These are phyloP conservation scores for Penicillium macrosclerotiorum DNA, from an alignment of 495 filamentous ascomycete species.

Conservation along the genomic window DNA sequence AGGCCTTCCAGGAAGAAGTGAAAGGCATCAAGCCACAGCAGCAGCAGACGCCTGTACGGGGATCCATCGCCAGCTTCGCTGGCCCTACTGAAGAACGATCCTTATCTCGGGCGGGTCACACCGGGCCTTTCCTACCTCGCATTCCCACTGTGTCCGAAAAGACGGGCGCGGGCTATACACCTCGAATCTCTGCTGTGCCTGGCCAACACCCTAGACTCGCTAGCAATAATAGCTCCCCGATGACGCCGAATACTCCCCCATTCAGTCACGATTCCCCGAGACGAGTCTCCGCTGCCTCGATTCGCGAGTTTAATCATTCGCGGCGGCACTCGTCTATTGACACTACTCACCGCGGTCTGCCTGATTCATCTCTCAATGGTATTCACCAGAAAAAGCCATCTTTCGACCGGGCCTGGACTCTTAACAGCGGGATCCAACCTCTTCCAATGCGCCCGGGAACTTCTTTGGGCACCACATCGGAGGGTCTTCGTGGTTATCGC, in stretches of 20 bases:
- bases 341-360: slow-evolving; percentile 39
- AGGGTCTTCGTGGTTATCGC: too few relatives aligned
- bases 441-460: slow-evolving; percentile 36
- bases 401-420: slow-evolving; percentile 87
- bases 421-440: slow-evolving; percentile 50
- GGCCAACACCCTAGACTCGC: slow-evolving; percentile 34
- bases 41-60: slow-evolving; percentile 14
- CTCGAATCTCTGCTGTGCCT: slow-evolving; percentile 27
- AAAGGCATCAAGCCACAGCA: slow-evolving; percentile 35
- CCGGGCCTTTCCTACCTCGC: slow-evolving; percentile 55
- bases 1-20: slow-evolving; percentile 81
- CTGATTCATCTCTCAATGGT: slow-evolving; percentile 21
- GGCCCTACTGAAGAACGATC: slow-evolving; percentile 39
- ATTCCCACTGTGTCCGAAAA: slow-evolving; percentile 56
- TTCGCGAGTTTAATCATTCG: slow-evolving; percentile 81
- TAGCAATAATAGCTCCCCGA: slow-evolving; percentile 34
- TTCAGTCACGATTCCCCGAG: slow-evolving; percentile 55
- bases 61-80: slow-evolving; percentile 32
- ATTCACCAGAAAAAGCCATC: slow-evolving; percentile 79
- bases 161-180: slow-evolving; percentile 22
- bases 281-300: slow-evolving; percentile 75
- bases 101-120: slow-evolving; percentile 34
- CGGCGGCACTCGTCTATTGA: slow-evolving; percentile 86
- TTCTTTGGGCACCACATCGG: slow-evolving; percentile 28
- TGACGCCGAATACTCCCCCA: slow-evolving; percentile 33